Percentiles rank a stretch among this genome's conserved stretches.
Evolutionary conservation across 169 alveolate species (phyloP).

Genomic region (Plasmodium blacklocki): DNA sequence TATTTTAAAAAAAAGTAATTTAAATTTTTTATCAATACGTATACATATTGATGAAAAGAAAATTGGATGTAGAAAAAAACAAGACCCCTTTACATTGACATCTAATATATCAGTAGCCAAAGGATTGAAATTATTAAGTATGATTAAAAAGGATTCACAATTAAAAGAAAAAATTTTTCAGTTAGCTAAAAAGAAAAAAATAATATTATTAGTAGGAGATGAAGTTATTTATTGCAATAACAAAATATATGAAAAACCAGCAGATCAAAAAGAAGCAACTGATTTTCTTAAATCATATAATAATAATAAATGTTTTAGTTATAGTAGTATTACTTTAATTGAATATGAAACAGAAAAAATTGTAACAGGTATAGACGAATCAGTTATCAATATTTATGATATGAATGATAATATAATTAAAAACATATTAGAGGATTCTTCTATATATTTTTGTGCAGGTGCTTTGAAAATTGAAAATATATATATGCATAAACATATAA

Average conservation of each 20-base stretch:
- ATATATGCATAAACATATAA: slow-evolving; percentile 36
- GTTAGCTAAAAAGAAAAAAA: slow-evolving; percentile 30
- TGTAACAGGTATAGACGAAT: slow-evolving; percentile 65
- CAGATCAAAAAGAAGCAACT: slow-evolving; percentile 48
- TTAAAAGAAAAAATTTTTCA: slow-evolving; percentile 13
- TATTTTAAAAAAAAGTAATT: slow-evolving; percentile 41
- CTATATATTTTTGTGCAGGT: slow-evolving; percentile 70
- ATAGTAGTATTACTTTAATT: slow-evolving; percentile 52
- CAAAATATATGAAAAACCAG: slow-evolving; percentile 64
- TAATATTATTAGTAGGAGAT: slow-evolving; percentile 55
- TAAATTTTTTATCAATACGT: slow-evolving; percentile 42
- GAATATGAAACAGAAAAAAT: slow-evolving; percentile 35
- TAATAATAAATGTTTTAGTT: slow-evolving; percentile 40
- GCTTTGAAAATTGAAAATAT: slow-evolving; percentile 67
- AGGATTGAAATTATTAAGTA: slow-evolving; percentile 38
- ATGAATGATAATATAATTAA: slow-evolving; percentile 35
- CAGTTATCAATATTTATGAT: slow-evolving; percentile 20
- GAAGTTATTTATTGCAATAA: slow-evolving; percentile 68
- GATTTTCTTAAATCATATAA: slow-evolving; percentile 63
- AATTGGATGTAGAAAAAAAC: slow-evolving; percentile 62
- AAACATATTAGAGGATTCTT: slow-evolving; percentile 23
- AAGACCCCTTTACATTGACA: slow-evolving; percentile 60
- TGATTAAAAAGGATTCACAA: slow-evolving; percentile 19
- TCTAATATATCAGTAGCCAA: slow-evolving; percentile 60
- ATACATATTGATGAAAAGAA: slow-evolving; percentile 57